A percentile compares a stretch with the other conserved stretches of the same genome.
These are phyloP conservation scores for Mycocentrospora acerina DNA, from an alignment of 2,329 filamentous ascomycete genomes.

Conservation along the genomic window DNA sequence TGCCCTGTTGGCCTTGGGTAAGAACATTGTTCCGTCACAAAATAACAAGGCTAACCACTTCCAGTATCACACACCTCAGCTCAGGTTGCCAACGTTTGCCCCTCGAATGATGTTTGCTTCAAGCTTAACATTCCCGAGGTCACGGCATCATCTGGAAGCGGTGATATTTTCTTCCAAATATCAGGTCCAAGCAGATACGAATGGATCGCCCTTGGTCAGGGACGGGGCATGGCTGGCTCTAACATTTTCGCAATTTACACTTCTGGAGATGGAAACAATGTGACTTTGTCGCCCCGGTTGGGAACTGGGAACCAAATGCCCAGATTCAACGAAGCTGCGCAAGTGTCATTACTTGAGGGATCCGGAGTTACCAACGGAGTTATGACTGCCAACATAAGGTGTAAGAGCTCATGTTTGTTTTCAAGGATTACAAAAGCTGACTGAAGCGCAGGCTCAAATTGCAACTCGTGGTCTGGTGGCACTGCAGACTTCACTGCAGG, in stretches of 20 bases:
- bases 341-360: slow-evolving; percentile 55
- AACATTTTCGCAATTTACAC: slow-evolving; percentile 64
- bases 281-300: slow-evolving; percentile 58
- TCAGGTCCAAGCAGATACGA: slow-evolving; percentile 54
- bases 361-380: slow-evolving; percentile 54
- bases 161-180: slow-evolving; percentile 62
- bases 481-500: slow-evolving; percentile 51
- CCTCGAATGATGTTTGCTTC: slow-evolving; percentile 45
- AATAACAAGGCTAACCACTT: slow-evolving; percentile 14
- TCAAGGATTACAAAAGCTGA: slow-evolving; percentile 9
- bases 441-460: slow-evolving; percentile 49
- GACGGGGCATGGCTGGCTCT: slow-evolving; percentile 54
- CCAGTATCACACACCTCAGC: slow-evolving; percentile 30
- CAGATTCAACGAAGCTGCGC: slow-evolving; percentile 42
- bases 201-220: slow-evolving; percentile 61
- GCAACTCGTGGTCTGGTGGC: slow-evolving; percentile 55
- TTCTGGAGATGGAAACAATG: slow-evolving; percentile 53
- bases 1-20: slow-evolving; percentile 31
- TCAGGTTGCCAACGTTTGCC: slow-evolving; percentile 34
- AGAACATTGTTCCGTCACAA: slow-evolving; percentile 3
- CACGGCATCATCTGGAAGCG: slow-evolving; percentile 53
- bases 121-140: slow-evolving; percentile 56
- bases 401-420: slow-evolving; percentile 31
- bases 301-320: slow-evolving; percentile 50
- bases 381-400: slow-evolving; percentile 60